Evolutionary conservation across 2,329 filamentous ascomycete species (phyloP).

Genomic region (Sporothrix pallida): DNA sequence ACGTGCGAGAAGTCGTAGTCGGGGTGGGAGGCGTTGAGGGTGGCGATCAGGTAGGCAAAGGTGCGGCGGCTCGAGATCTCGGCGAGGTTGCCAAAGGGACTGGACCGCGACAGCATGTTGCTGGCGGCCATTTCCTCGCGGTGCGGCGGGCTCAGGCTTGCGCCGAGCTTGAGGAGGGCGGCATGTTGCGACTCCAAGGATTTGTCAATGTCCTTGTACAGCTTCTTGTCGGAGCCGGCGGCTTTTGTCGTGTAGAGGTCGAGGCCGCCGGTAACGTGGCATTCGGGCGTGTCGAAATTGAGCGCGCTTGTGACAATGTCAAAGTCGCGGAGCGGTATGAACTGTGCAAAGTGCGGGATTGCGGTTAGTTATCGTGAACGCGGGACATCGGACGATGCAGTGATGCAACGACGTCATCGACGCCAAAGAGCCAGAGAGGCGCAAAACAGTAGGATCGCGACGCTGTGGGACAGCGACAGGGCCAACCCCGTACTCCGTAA

Average conservation of each 20-base stretch:
- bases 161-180: conserved; percentile 82
- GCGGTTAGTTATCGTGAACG: neutral
- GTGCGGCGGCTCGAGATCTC: conserved; percentile 88
- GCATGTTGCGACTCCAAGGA: conserved; percentile 91
- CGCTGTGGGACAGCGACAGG: neutral
- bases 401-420: conserved; percentile 27
- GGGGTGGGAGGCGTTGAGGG: conserved; percentile 90
- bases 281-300: conserved; percentile 94
- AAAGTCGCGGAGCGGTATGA: conserved; percentile 87
- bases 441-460: neutral
- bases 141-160: conserved; percentile 83
- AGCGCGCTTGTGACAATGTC: conserved; percentile 90
- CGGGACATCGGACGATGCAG: neutral
- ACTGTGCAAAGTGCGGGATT: conserved; percentile 59
- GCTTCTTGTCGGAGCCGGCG: conserved; percentile 91
- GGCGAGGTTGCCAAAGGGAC: conserved; percentile 88
- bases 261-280: conserved; percentile 89
- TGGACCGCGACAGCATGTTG: conserved; percentile 81
- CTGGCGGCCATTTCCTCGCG: conserved; percentile 70
- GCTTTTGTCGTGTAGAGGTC: conserved; percentile 98
- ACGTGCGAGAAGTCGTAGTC: conserved; percentile 98
- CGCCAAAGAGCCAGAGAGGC: neutral
- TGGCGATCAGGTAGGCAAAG: conserved; percentile 95
- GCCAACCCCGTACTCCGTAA: neutral
- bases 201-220: conserved; percentile 94